Evolutionary conservation across 257 asterid genomes (phyloP).

Genomic region (Jasminum sambac): DNA sequence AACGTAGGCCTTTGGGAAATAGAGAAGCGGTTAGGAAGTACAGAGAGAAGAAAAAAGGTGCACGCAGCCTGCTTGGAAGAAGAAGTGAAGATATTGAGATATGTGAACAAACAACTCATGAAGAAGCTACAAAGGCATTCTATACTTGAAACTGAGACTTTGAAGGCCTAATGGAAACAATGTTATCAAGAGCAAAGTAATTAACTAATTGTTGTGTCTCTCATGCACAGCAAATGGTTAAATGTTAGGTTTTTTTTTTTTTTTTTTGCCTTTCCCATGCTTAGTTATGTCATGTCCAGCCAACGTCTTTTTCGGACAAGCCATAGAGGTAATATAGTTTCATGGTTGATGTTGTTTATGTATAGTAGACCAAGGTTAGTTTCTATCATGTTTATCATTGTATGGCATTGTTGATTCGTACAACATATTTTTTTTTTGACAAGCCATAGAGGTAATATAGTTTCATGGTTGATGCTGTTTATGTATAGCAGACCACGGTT

Average conservation of each 20-base stretch:
- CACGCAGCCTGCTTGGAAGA: slow-evolving; percentile 57
- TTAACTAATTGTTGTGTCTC: neutral
- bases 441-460: neutral
- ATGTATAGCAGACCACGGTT: neutral
- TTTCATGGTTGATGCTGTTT: neutral
- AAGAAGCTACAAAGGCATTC: slow-evolving; percentile 48
- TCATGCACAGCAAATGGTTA: neutral
- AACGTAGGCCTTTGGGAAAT: slow-evolving; percentile 43
- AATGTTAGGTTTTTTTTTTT: neutral
- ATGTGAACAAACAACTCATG: slow-evolving; percentile 45
- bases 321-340: neutral
- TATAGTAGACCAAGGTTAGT: neutral
- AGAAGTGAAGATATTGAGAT: slow-evolving; percentile 53
- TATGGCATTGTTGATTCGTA: too few relatives aligned
- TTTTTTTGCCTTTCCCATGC: neutral
- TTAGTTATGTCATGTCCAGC: neutral
- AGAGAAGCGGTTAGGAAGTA: slow-evolving; percentile 71
- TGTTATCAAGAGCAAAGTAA: slow-evolving; percentile 22
- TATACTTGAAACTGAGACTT: slow-evolving; percentile 44
- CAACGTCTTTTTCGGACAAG: neutral
- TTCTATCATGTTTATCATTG: too few relatives aligned
- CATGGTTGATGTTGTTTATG: neutral
- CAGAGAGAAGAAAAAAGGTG: slow-evolving; percentile 71
- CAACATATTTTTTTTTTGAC: neutral
- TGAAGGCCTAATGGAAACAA: slow-evolving; percentile 12